Conservation (phyloP, 371 early-diverging fungal species). For the Lichtheimia corymbifera region DNA sequence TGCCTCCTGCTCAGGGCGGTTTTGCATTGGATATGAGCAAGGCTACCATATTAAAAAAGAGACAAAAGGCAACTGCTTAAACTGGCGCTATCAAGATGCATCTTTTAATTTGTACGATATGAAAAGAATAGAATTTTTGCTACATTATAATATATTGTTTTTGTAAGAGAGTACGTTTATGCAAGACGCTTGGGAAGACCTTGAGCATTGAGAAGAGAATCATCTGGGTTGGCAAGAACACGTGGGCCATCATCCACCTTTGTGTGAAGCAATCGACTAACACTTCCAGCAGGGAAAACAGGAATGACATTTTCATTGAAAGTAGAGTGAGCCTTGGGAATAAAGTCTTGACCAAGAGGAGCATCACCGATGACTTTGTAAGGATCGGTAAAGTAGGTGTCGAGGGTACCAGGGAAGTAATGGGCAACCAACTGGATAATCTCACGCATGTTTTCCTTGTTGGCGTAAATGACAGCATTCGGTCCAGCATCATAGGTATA, state of each 20-base stretch:
- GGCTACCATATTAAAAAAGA: slow-evolving; percentile 48
- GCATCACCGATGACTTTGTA: slow-evolving; percentile 46
- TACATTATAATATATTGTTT: too few species aligned
- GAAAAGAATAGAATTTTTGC: too few species aligned
- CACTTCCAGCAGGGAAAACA: slow-evolving; percentile 69
- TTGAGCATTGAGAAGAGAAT: slow-evolving; percentile 61
- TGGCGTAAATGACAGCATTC: slow-evolving; percentile 96
- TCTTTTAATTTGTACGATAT: too few species aligned
- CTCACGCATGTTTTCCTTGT: slow-evolving; percentile 77
- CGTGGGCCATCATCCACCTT: slow-evolving; percentile 94
- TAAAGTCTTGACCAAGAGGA: slow-evolving; percentile 42
- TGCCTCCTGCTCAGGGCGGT: neutral
- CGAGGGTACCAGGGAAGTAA: slow-evolving; percentile 75
- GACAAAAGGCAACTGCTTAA: slow-evolving; percentile 20
- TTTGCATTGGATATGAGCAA: slow-evolving; percentile 48
- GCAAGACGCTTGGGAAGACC: slow-evolving; percentile 55
- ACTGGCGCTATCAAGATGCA: neutral
- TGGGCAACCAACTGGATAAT: slow-evolving; percentile 80
- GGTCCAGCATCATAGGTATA: slow-evolving; percentile 99
- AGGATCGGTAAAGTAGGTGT: slow-evolving; percentile 66
- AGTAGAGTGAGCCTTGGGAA: slow-evolving; percentile 39
- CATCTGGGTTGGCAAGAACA: slow-evolving; percentile 57
- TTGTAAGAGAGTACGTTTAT: slow-evolving; percentile 7
- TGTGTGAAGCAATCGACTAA: slow-evolving; percentile 89
- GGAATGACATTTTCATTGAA: slow-evolving; percentile 63